Percentiles rank a stretch among this genome's conserved stretches.
Evolutionary conservation across 2,329 filamentous ascomycete genomes (phyloP).

Genomic region (Biscogniauxia mediterranea): DNA sequence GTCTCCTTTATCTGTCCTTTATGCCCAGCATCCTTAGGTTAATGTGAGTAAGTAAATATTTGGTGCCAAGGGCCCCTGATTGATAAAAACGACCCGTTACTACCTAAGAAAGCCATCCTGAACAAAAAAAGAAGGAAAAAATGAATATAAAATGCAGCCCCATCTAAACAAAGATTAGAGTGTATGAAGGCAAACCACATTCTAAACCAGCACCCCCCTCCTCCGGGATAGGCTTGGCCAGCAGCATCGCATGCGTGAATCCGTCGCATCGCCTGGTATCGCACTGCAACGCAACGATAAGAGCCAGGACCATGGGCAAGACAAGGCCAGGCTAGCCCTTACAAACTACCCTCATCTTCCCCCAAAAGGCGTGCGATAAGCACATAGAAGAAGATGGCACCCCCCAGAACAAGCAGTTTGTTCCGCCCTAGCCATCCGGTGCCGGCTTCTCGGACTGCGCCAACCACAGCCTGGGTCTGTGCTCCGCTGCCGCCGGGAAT

Average conservation of each 20-base stretch:
- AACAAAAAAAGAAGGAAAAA: too few species aligned
- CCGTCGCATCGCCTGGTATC: neutral
- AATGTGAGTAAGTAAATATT: neutral
- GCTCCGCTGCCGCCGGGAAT: constrained; percentile 61
- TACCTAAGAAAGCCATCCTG: neutral
- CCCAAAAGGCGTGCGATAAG: constrained; percentile 74
- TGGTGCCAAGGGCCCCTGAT: neutral
- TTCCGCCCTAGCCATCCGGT: constrained; percentile 80
- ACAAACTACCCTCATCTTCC: constrained; percentile 32
- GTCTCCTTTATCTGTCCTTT: neutral
- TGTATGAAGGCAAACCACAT: neutral
- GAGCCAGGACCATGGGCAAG: too few species aligned
- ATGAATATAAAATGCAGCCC: too few species aligned
- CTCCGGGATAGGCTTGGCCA: neutral
- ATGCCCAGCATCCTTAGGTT: neutral
- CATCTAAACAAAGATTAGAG: neutral
- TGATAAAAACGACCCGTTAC: neutral
- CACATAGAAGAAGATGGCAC: constrained; percentile 76
- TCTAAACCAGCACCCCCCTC: neutral
- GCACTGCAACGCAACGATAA: too few species aligned
- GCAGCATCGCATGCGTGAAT: neutral
- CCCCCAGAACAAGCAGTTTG: constrained; percentile 71
- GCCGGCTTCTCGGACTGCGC: constrained; percentile 74
- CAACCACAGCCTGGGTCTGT: constrained; percentile 71
- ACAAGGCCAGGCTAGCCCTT: neutral